These are phyloP conservation scores for Lathyrus oleraceus DNA, from an alignment of 306 rosid species.

Conservation along the genomic window DNA sequence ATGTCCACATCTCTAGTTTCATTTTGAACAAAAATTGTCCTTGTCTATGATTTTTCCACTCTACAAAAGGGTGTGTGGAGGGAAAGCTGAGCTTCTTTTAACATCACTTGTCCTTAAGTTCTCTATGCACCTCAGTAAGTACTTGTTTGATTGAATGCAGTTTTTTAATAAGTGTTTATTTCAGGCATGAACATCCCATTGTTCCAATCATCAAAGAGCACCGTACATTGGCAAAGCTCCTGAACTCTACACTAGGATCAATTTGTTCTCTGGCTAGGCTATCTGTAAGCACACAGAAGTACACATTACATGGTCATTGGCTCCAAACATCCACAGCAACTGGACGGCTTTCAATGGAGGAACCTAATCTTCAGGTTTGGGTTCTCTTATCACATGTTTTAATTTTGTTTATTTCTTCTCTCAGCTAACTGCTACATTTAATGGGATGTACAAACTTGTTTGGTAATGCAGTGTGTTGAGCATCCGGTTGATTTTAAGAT, in stretches of 20 bases:
- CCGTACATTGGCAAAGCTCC: conserved; percentile 85
- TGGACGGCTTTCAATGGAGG: conserved; percentile 98
- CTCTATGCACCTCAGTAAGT: neutral
- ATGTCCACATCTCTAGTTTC: neutral
- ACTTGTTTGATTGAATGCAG: neutral
- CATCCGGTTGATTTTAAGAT: conserved; percentile 77
- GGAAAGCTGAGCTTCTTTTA: neutral
- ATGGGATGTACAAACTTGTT: conserved; percentile 32
- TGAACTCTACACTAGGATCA: conserved; percentile 88
- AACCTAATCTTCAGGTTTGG: conserved; percentile 95
- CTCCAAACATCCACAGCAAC: conserved; percentile 97
- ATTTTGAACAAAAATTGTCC: neutral
- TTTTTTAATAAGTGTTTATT: conserved; percentile 31
- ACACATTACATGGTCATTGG: conserved; percentile 94
- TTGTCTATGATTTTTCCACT: neutral
- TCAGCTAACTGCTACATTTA: neutral
- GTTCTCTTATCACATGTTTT: conserved; percentile 28
- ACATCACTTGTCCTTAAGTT: neutral
- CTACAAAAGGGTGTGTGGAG: neutral
- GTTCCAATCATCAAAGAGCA: conserved; percentile 93
- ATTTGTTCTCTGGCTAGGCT: conserved; percentile 81
- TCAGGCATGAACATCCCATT: conserved; percentile 93
- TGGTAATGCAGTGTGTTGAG: conserved; percentile 78
- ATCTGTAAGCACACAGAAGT: conserved; percentile 71
- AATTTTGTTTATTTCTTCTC: conserved; percentile 13